Conservation (phyloP, 129 eudicot genomes). For the Rutidosis leptorrhynchoides region DNA sequence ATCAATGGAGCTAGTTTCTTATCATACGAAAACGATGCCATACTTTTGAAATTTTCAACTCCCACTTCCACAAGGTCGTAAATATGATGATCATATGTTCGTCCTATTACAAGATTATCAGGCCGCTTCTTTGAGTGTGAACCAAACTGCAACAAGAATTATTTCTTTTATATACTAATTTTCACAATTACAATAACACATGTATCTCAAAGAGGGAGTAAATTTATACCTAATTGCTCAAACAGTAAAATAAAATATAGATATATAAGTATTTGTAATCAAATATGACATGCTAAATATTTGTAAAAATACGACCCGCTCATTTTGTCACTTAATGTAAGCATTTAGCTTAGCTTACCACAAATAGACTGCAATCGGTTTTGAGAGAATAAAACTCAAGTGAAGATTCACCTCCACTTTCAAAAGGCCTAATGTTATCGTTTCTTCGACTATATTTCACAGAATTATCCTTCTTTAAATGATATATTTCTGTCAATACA, state of each 20-base stretch:
- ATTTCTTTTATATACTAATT: too few species aligned
- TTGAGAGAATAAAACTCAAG: slow-evolving; percentile 86
- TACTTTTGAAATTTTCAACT: slow-evolving; percentile 80
- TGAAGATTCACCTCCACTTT: slow-evolving; percentile 85
- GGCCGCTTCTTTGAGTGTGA: slow-evolving; percentile 96
- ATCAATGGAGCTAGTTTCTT: slow-evolving; percentile 68
- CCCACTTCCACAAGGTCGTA: slow-evolving; percentile 96
- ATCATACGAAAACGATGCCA: slow-evolving; percentile 68
- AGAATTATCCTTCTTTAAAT: slow-evolving; percentile 77
- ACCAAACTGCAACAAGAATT: slow-evolving; percentile 77
- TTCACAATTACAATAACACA: background rate
- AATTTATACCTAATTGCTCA: background rate
- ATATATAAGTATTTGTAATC: too few species aligned
- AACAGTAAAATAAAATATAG: background rate
- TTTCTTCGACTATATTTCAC: slow-evolving; percentile 69
- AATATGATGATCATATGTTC: slow-evolving; percentile 86
- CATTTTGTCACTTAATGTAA: background rate
- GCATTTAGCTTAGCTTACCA: slow-evolving; percentile 44
- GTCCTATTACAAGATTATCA: slow-evolving; percentile 85
- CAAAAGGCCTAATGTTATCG: slow-evolving; percentile 85
- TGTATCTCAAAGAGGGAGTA: background rate
- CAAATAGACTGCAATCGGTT: slow-evolving; percentile 90
- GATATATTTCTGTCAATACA: slow-evolving; percentile 72
- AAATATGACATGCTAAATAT: background rate
- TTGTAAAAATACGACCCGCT: background rate